A percentile compares a stretch with the other conserved stretches of the same genome.
Conservation (phyloP, 306 rosid genomes). For the Casuarina glauca region DNA sequence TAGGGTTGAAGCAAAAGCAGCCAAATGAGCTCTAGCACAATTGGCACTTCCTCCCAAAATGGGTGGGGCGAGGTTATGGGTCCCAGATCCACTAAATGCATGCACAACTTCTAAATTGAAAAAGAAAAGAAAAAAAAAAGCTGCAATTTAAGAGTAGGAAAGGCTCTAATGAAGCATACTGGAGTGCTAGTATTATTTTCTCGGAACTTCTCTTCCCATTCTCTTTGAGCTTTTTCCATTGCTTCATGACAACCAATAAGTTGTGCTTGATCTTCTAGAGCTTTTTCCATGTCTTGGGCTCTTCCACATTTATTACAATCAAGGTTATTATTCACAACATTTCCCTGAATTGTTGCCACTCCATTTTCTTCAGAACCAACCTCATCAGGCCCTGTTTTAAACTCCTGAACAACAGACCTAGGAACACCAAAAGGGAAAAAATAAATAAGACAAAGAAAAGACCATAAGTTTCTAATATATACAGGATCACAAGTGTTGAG, state of each 20-base stretch:
- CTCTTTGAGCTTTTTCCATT: slow-evolving; percentile 89
- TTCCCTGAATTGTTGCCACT: slow-evolving; percentile 31
- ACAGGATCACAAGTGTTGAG: slow-evolving; percentile 20
- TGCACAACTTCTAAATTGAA: background rate
- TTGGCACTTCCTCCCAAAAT: background rate
- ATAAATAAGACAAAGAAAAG: background rate
- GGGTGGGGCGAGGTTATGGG: background rate
- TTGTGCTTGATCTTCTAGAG: slow-evolving; percentile 72
- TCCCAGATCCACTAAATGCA: background rate
- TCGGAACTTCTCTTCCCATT: slow-evolving; percentile 94
- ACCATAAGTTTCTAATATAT: slow-evolving; percentile 16
- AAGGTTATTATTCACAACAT: slow-evolving; percentile 30
- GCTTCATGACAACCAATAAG: slow-evolving; percentile 79
- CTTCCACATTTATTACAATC: slow-evolving; percentile 43
- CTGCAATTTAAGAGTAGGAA: slow-evolving; percentile 7
- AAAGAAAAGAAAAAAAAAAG: background rate
- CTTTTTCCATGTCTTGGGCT: slow-evolving; percentile 69
- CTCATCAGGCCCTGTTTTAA: slow-evolving; percentile 30
- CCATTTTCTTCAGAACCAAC: slow-evolving; percentile 44
- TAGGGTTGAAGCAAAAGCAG: background rate
- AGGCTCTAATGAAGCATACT: slow-evolving; percentile 50
- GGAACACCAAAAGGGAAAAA: slow-evolving; percentile 9
- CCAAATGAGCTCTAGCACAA: background rate
- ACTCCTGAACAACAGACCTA: slow-evolving; percentile 58
- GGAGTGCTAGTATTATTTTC: slow-evolving; percentile 74